These are phyloP conservation scores for Neurospora sp. DNA, from an alignment of 495 filamentous ascomycete genomes.

Conservation along the genomic window DNA sequence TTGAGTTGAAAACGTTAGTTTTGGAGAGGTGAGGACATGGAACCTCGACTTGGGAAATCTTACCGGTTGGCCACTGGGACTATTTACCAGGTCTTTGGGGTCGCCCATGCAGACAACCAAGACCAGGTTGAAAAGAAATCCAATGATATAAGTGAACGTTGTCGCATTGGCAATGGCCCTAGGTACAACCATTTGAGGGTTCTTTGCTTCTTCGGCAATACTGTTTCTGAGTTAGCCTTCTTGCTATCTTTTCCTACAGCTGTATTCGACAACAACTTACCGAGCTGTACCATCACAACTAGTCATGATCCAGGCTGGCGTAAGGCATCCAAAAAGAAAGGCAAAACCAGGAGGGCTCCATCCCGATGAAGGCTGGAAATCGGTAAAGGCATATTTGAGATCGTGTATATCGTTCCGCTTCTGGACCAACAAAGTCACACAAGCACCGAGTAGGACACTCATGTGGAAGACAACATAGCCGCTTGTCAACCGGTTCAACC, in stretches of 20 bases:
- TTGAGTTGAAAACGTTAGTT: not conserved
- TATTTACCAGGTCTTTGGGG: slow-evolving; percentile 32
- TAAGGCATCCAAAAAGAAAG: slow-evolving; percentile 62
- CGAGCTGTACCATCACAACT: slow-evolving; percentile 22
- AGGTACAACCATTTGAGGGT: slow-evolving; percentile 49
- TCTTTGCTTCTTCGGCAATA: slow-evolving; percentile 50
- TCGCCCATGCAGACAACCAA: slow-evolving; percentile 53
- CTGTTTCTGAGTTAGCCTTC: too few species aligned
- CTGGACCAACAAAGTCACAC: slow-evolving; percentile 48
- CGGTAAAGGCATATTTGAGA: slow-evolving; percentile 53
- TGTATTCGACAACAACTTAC: slow-evolving; percentile 1
- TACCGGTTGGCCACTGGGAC: slow-evolving; percentile 44
- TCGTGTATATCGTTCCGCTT: slow-evolving; percentile 46
- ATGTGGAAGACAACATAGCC: slow-evolving; percentile 58
- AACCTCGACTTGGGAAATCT: not conserved
- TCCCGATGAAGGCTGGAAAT: slow-evolving; percentile 48
- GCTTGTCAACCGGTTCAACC: slow-evolving; percentile 56
- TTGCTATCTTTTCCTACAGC: too few species aligned
- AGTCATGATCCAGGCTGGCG: slow-evolving; percentile 57
- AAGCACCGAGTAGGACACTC: slow-evolving; percentile 45
- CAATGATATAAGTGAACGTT: slow-evolving; percentile 50
- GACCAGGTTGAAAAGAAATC: slow-evolving; percentile 55
- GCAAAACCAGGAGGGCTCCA: slow-evolving; percentile 56
- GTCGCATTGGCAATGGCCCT: slow-evolving; percentile 51
- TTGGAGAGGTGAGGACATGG: not conserved